These are phyloP conservation scores for Candida sphagnicola DNA, from an alignment of 805 yeast species.

Conservation along the genomic window DNA sequence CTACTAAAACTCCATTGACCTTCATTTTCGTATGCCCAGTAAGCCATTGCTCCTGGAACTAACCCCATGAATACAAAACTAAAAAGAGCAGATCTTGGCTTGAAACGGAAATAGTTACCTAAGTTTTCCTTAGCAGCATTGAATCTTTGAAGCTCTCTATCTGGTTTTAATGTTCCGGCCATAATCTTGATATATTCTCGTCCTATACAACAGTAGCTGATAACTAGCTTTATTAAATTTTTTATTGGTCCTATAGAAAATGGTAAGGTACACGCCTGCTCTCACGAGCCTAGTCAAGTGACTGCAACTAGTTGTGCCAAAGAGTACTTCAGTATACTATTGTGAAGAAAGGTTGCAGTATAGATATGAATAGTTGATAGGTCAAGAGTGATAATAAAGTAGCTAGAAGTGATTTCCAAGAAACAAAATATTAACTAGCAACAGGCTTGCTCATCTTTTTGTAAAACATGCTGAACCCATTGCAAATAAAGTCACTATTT, in stretches of 20 bases:
- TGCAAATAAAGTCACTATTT: too few relatives aligned
- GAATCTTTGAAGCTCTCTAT: conserved; percentile 38
- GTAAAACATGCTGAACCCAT: too few relatives aligned
- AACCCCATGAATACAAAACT: conserved; percentile 34
- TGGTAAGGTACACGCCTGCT: background rate
- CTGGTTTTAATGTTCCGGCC: conserved; percentile 44
- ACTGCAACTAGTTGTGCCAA: too few relatives aligned
- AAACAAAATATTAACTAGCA: too few relatives aligned
- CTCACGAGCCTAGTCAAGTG: background rate
- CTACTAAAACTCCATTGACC: conserved; percentile 33
- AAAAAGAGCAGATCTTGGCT: conserved; percentile 33
- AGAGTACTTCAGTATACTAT: too few relatives aligned
- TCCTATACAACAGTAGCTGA: background rate
- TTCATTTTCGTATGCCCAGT: conserved; percentile 33
- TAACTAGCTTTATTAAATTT: background rate
- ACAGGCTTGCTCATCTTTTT: too few relatives aligned
- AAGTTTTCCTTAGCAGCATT: conserved; percentile 38
- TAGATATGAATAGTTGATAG: too few relatives aligned
- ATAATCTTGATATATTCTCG: conserved; percentile 19
- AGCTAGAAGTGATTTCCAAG: too few relatives aligned
- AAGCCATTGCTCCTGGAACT: conserved; percentile 34
- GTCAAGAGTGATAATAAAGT: too few relatives aligned
- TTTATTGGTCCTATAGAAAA: background rate
- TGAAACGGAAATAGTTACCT: conserved; percentile 42
- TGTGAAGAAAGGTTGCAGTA: too few relatives aligned